Conservation (phyloP, 768 basidiomycete genomes). For the Boletus speciosus region DNA sequence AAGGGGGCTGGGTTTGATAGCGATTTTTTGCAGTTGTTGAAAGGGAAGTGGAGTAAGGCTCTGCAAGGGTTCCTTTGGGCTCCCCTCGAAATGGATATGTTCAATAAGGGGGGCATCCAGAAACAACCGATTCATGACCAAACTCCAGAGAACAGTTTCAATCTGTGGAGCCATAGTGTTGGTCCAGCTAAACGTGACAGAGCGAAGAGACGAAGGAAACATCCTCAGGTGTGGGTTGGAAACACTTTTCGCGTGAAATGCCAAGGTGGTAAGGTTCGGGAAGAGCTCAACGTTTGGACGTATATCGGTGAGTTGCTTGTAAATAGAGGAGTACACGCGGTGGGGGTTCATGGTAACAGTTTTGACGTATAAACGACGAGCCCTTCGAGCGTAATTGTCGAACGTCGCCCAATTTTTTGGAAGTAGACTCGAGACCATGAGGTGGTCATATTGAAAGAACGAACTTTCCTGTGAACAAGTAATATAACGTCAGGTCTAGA, state of each 20-base stretch:
- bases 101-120: constrained; percentile 21
- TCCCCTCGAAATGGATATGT: constrained; percentile 23
- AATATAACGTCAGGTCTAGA: constrained; percentile 5
- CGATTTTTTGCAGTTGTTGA: constrained; percentile 15
- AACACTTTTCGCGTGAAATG: constrained; percentile 15
- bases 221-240: constrained; percentile 12
- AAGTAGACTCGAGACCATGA: constrained; percentile 3
- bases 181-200: constrained; percentile 19
- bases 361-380: constrained; percentile 22
- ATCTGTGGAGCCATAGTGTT: constrained; percentile 11
- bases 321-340: constrained; percentile 25
- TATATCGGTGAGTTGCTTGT: constrained; percentile 19
- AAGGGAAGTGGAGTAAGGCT: constrained; percentile 17
- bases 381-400: constrained; percentile 22
- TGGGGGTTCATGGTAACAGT: constrained; percentile 26
- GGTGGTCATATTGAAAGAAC: constrained; percentile 11
- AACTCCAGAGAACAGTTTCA: constrained; percentile 20
- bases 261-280: constrained; percentile 16
- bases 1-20: constrained; percentile 23
- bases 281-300: constrained; percentile 26
- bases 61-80: constrained; percentile 18
- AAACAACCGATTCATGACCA: constrained; percentile 17
- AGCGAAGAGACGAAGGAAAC: constrained; percentile 24
- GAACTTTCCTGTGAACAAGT: constrained; percentile 17
- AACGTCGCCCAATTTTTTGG: constrained; percentile 17